These are phyloP conservation scores for Cynanchum wilfordii DNA, from an alignment of 257 asterid species.

Conservation along the genomic window DNA sequence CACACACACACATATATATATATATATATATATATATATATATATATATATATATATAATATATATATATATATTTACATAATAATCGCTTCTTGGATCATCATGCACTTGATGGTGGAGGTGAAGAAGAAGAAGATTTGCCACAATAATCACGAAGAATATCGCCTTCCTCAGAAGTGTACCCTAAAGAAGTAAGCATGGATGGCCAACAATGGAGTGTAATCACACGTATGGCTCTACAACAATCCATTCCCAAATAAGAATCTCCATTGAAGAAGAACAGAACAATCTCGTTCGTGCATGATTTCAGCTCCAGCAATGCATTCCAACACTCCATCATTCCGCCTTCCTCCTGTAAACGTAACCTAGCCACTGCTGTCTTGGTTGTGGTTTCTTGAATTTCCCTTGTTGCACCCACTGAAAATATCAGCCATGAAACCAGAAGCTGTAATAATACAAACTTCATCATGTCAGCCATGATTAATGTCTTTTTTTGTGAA, in stretches of 20 bases:
- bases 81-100: too few relatives aligned
- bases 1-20: too few relatives aligned
- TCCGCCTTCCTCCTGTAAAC: constrained; percentile 19
- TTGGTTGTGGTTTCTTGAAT: constrained; percentile 5
- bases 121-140: constrained; percentile 2
- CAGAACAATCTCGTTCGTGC: constrained; percentile 28
- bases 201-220: constrained; percentile 31
- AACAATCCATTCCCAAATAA: constrained; percentile 31
- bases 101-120: not conserved
- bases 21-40: too few relatives aligned
- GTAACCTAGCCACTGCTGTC: constrained; percentile 14
- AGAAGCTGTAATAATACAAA: constrained; percentile 11
- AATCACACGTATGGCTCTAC: constrained; percentile 19
- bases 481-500: too few relatives aligned
- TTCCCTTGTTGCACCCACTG: not conserved
- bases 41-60: too few relatives aligned
- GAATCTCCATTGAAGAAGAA: constrained; percentile 31
- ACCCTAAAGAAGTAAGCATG: constrained; percentile 35
- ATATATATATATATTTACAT: too few relatives aligned
- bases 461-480: constrained; percentile 16
- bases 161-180: constrained; percentile 31
- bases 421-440: constrained; percentile 22
- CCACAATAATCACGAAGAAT: constrained; percentile 27
- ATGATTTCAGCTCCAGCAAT: constrained; percentile 25
- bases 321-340: constrained; percentile 28